These are phyloP conservation scores for Trichoderma asperellum DNA, from an alignment of 2,329 filamentous ascomycete genomes.

Conservation along the genomic window DNA sequence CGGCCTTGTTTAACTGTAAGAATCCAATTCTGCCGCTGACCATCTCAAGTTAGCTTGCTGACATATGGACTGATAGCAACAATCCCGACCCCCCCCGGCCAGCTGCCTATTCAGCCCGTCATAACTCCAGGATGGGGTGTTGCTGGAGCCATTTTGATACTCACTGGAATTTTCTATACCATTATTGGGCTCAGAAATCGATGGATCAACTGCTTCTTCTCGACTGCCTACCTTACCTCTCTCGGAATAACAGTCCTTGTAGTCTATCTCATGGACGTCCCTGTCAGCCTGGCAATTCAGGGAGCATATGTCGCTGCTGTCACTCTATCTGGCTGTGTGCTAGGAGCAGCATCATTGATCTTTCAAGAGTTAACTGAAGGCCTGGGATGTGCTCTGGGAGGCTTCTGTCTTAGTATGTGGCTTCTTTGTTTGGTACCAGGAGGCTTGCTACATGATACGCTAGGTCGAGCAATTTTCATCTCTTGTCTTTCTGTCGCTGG, in stretches of 20 bases:
- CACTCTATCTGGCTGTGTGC: slow-evolving; percentile 70
- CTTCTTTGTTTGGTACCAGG: slow-evolving; percentile 76
- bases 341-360: slow-evolving; percentile 74
- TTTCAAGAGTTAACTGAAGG: slow-evolving; percentile 83
- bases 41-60: slow-evolving; percentile 5
- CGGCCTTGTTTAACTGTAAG: slow-evolving; percentile 44
- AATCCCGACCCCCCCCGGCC: slow-evolving; percentile 51
- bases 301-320: slow-evolving; percentile 84
- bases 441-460: slow-evolving; percentile 67
- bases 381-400: slow-evolving; percentile 83
- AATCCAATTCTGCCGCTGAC: background rate
- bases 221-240: slow-evolving; percentile 71
- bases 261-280: slow-evolving; percentile 83
- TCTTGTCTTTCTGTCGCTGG: slow-evolving; percentile 67
- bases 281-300: slow-evolving; percentile 74
- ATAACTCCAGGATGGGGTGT: slow-evolving; percentile 84
- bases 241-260: slow-evolving; percentile 81
- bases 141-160: slow-evolving; percentile 74
- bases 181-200: slow-evolving; percentile 82
- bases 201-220: slow-evolving; percentile 80
- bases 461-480: slow-evolving; percentile 75
- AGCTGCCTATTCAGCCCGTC: slow-evolving; percentile 71
- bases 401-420: slow-evolving; percentile 90
- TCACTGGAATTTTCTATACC: slow-evolving; percentile 70
- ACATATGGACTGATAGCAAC: slow-evolving; percentile 43